phyloP scores from a whole-genome alignment of 2,329 filamentous ascomycete genomes.

The Lithohypha guttulata region DNA sequence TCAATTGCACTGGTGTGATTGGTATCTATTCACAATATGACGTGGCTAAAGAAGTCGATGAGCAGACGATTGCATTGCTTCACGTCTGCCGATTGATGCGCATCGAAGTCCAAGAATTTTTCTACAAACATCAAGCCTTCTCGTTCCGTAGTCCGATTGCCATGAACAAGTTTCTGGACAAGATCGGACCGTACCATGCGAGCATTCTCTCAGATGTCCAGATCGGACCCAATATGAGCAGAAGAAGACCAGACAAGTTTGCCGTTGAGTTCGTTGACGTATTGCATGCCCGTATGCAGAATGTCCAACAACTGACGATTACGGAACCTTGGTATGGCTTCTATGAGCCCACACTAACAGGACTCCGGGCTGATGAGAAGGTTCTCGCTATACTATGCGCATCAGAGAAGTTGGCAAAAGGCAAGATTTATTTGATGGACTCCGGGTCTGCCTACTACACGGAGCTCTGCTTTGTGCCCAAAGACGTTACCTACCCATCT shows the following conservation, averaged over 20 bases:
- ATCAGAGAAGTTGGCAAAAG: no score
- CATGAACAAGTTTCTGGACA: not conserved
- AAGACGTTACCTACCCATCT: no score
- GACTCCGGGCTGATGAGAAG: no score
- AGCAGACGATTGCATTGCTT: not conserved
- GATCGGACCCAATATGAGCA: not conserved
- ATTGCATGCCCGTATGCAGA: not conserved
- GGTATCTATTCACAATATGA: slow-evolving; percentile 1
- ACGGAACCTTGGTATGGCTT: not conserved
- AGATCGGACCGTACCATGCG: slow-evolving; percentile 4
- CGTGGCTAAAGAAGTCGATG: not conserved
- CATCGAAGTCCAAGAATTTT: slow-evolving; percentile 1
- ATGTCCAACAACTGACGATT: not conserved
- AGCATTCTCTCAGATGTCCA: slow-evolving; percentile 3
- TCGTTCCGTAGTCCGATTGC: not conserved
- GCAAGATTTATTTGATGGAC: no score
- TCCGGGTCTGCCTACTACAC: no score
- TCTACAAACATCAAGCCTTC: slow-evolving; percentile 6
- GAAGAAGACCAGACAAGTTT: not conserved
- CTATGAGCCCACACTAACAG: no score
- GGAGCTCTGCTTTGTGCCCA: no score
- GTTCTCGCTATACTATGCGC: no score
- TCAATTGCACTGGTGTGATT: not conserved
- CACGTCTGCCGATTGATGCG: slow-evolving; percentile 1
- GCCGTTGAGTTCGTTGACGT: not conserved